Base-by-base conservation (phyloP, 352 stramenopile species). In the Globisporangium cederbergense region DNA sequence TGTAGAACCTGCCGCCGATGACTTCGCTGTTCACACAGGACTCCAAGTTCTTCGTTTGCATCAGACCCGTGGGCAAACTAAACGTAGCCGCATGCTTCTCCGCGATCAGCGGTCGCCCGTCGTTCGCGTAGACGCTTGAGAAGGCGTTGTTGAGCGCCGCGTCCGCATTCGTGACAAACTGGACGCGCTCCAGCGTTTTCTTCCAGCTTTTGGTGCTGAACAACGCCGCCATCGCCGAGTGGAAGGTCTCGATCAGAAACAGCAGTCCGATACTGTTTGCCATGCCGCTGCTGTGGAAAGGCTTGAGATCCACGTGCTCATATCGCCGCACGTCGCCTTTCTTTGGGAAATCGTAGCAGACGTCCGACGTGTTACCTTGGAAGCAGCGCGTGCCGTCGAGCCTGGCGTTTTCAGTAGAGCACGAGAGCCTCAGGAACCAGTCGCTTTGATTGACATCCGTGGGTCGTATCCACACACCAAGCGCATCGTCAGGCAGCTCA, bases 181-280 rank as follows among this genome's bases (percentile, higher is more conserved):
- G 52, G 3, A 73, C 36, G 14, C 6, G 42, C 14, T 73, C 60
- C 11, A 79, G 68, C 3, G 73, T 71, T 28, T 73, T 70, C 47
- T 65, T 67, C 73, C 73, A 79, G 53, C 38, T 72, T 54, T 72
- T 74, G 0, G 61, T 74, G 49, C 54, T 67, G 28, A 77, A 75
- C 2, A 79, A 40, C 6, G 22, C 49, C 4, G 46, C n/a, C 73
- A 79, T 74, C 0, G 61, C 70, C 3, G 20, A 22, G 43, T 79
- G 73, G 43, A 79, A 79, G 2, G 59, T 20, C 18, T 77, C 65
- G 25, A 79, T 60, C 28, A 76, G 28, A 34, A 68, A 54, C 18
- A 79, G 60, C 36, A 73, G 58, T 4, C 63, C 66, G 6, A 76
- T 67, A 51, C 54, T 73, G 61, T 79, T 79, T 3, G 28, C 52